Percentiles rank a stretch among this genome's conserved stretches.
Evolutionary conservation across 176 grass and related monocot species (phyloP).

Genomic region (Triticum timopheevii): DNA sequence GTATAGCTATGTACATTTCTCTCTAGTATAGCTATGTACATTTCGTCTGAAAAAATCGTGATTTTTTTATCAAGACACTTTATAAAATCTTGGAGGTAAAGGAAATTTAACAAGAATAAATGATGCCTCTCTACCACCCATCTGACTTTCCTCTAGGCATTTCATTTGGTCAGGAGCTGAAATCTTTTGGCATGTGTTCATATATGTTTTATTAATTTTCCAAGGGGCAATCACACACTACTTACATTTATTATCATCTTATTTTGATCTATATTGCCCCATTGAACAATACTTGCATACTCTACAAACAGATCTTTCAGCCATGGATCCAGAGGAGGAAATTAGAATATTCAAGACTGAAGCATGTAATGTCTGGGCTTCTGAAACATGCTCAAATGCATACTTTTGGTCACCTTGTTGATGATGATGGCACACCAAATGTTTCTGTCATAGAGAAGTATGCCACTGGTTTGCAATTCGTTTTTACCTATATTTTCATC

Average conservation of each 20-base stretch:
- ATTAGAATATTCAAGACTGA: conserved; percentile 73
- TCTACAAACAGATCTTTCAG: conserved; percentile 67
- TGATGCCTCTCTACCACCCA: background rate
- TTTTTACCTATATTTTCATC: background rate
- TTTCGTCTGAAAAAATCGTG: background rate
- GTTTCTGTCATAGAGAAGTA: conserved; percentile 60
- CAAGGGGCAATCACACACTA: background rate
- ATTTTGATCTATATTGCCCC: background rate
- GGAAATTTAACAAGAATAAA: background rate
- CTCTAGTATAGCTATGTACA: background rate
- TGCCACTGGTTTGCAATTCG: background rate
- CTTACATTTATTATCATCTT: background rate
- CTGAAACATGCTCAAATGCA: conserved; percentile 67
- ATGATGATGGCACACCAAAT: conserved; percentile 71
- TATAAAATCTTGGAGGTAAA: background rate
- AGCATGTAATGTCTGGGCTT: conserved; percentile 86
- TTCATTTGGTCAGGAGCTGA: background rate
- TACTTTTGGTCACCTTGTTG: conserved; percentile 55
- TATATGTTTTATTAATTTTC: conserved; percentile 7
- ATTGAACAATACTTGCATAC: conserved; percentile 30
- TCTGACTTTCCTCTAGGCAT: background rate
- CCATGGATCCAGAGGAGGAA: conserved; percentile 88
- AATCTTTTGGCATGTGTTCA: background rate
- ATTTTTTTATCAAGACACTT: background rate
- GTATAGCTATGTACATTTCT: background rate